Percentiles rank a stretch among this genome's conserved stretches.
Evolutionary conservation across 2,329 filamentous ascomycete genomes (phyloP).

Genomic region (Ophiostoma novo-ulmi): DNA sequence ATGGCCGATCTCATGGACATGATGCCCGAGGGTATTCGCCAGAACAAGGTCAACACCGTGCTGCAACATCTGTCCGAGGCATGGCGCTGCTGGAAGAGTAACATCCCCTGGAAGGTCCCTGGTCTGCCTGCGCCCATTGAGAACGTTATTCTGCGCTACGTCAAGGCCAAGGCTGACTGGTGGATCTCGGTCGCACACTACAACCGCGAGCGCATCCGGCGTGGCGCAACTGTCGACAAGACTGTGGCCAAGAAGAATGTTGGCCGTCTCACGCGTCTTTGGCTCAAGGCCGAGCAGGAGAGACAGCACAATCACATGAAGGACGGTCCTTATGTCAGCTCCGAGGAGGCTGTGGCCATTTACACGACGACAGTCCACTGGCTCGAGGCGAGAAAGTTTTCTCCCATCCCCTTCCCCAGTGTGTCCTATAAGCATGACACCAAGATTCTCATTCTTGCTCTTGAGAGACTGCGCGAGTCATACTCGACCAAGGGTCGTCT

Average conservation of each 20-base stretch:
- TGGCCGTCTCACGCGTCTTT: slow-evolving; percentile 85
- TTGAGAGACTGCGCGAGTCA: slow-evolving; percentile 87
- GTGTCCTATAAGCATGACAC: slow-evolving; percentile 99
- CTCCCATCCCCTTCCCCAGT: slow-evolving; percentile 96
- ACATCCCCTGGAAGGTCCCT: slow-evolving; percentile 99
- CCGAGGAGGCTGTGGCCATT: slow-evolving; percentile 95
- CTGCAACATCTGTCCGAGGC: slow-evolving; percentile 95
- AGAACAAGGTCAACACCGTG: slow-evolving; percentile 98
- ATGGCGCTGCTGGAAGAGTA: slow-evolving; percentile 99
- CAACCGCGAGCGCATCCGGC: slow-evolving; percentile 92
- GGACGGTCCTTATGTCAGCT: slow-evolving; percentile 96
- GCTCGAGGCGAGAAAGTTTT: slow-evolving; percentile 97
- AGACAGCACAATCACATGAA: slow-evolving; percentile 99
- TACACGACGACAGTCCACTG: slow-evolving; percentile 99
- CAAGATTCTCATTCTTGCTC: slow-evolving; percentile 91
- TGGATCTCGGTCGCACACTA: slow-evolving; percentile 99
- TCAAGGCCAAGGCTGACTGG: slow-evolving; percentile 99
- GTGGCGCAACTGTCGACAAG: slow-evolving; percentile 96
- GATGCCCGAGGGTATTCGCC: slow-evolving; percentile 99
- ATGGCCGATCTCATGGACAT: slow-evolving; percentile 99
- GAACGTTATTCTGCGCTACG: slow-evolving; percentile 96
- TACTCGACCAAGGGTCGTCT: slow-evolving; percentile 96
- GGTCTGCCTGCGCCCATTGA: slow-evolving; percentile 94
- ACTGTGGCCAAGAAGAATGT: slow-evolving; percentile 99
- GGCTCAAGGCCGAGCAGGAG: slow-evolving; percentile 98